Evolutionary conservation across 2,329 filamentous ascomycete genomes (phyloP).

Genomic region (Leptographium lundbergii): DNA sequence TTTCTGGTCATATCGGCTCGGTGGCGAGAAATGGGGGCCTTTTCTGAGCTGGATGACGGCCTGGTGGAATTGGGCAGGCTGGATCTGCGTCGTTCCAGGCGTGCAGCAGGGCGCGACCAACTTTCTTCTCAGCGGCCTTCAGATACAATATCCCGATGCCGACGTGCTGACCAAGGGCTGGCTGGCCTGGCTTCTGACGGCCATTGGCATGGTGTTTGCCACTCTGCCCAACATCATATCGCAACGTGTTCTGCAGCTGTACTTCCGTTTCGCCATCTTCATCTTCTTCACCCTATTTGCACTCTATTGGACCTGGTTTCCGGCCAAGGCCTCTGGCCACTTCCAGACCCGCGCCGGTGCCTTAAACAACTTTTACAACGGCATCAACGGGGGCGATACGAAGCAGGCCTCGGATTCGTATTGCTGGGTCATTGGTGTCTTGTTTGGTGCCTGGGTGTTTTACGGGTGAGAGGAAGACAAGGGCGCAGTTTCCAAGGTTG

Average conservation of each 20-base stretch:
- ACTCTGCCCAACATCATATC: constrained; percentile 41
- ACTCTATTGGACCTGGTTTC: constrained; percentile 27
- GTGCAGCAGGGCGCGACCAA: constrained; percentile 26
- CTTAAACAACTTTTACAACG: constrained; percentile 25
- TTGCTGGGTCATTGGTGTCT: constrained; percentile 22
- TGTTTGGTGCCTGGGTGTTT: constrained; percentile 24
- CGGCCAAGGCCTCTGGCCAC: constrained; percentile 19
- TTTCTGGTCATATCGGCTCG: constrained; percentile 23
- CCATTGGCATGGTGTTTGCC: constrained; percentile 31
- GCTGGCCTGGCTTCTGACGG: constrained; percentile 26
- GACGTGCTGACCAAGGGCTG: constrained; percentile 21
- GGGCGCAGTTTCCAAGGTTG: background rate
- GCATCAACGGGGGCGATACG: constrained; percentile 21
- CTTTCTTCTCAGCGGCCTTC: constrained; percentile 25
- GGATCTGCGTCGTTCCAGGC: constrained; percentile 24
- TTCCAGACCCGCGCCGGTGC: constrained; percentile 21
- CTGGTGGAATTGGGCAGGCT: constrained; percentile 26
- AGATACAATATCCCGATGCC: constrained; percentile 23
- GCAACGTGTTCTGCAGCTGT: constrained; percentile 27
- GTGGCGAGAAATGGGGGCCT: constrained; percentile 22
- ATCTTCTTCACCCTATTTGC: constrained; percentile 23
- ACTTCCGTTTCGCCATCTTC: constrained; percentile 24
- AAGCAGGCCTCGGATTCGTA: constrained; percentile 23
- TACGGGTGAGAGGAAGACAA: constrained; percentile 12
- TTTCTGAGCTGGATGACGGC: constrained; percentile 27